phyloP scores from a whole-genome alignment of 139 green algal species.

The Chlorella ohadii region DNA sequence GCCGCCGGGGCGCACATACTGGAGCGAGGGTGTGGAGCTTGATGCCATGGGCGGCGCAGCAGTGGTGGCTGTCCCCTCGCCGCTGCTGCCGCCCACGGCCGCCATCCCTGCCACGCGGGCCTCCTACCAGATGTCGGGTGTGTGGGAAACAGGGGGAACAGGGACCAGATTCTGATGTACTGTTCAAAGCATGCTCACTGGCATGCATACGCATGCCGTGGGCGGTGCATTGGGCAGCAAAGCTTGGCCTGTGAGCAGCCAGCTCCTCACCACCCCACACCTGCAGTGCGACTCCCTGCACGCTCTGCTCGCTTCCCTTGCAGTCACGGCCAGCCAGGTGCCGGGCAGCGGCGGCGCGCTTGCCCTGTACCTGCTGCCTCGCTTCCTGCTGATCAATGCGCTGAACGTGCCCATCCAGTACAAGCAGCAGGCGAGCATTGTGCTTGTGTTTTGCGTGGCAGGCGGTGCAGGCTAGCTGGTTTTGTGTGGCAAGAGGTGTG shows the following conservation, averaged over 20 bases:
- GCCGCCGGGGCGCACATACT: constrained; percentile 47
- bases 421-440: constrained; percentile 54
- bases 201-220: too few relatives aligned
- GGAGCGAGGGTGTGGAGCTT: constrained; percentile 50
- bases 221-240: too few relatives aligned
- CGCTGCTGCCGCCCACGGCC: constrained; percentile 1
- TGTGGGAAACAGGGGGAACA: not conserved
- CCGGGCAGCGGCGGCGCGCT: constrained; percentile 45
- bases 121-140: constrained; percentile 44
- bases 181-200: too few relatives aligned
- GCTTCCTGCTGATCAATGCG: constrained; percentile 79
- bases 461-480: too few relatives aligned
- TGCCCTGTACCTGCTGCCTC: constrained; percentile 78
- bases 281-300: too few relatives aligned
- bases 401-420: constrained; percentile 72
- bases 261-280: too few relatives aligned
- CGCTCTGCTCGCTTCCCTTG: not conserved
- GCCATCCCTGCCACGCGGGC: constrained; percentile 14
- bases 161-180: too few relatives aligned
- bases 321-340: constrained; percentile 48
- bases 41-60: constrained; percentile 53
- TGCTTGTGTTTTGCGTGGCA: too few relatives aligned
- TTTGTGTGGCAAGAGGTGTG: too few relatives aligned
- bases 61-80: constrained; percentile 52
- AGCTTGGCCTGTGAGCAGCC: too few relatives aligned